A percentile compares a stretch with the other conserved stretches of the same genome.
phyloP scores from a whole-genome alignment of 305 asterid species.

The Petunia hybrid region DNA sequence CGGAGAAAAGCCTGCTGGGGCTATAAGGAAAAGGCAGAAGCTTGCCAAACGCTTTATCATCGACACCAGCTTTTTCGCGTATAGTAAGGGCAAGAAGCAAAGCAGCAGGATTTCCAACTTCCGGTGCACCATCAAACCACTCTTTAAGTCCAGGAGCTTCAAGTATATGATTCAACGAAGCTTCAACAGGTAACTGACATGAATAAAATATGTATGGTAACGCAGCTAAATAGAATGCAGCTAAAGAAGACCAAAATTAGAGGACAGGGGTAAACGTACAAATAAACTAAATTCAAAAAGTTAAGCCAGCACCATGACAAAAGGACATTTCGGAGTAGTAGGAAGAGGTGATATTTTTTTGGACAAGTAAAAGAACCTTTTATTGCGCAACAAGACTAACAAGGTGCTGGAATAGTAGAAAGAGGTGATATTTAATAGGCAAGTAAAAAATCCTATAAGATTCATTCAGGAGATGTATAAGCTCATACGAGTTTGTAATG shows the following conservation, averaged over 20 bases:
- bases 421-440: background rate
- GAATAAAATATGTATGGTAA: slow-evolving; percentile 33
- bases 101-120: slow-evolving; percentile 90
- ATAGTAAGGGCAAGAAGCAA: slow-evolving; percentile 82
- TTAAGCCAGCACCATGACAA: slow-evolving; percentile 11
- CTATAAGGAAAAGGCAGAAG: slow-evolving; percentile 81
- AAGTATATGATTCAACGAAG: slow-evolving; percentile 63
- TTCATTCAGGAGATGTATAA: background rate
- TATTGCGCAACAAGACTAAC: background rate
- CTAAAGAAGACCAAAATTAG: background rate
- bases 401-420: background rate
- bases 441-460: background rate
- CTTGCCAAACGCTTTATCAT: slow-evolving; percentile 58
- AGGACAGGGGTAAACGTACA: background rate
- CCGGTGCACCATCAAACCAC: slow-evolving; percentile 84
- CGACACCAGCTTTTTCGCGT: slow-evolving; percentile 61
- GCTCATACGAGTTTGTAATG: background rate
- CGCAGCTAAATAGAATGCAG: background rate
- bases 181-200: slow-evolving; percentile 73
- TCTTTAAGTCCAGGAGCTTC: slow-evolving; percentile 85
- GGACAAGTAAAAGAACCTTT: background rate
- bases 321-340: background rate
- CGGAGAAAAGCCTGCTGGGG: slow-evolving; percentile 64
- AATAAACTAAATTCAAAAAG: background rate
- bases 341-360: background rate